Conservation (phyloP, 139 green algal genomes). For the Edaphochlamys debaryana region DNA sequence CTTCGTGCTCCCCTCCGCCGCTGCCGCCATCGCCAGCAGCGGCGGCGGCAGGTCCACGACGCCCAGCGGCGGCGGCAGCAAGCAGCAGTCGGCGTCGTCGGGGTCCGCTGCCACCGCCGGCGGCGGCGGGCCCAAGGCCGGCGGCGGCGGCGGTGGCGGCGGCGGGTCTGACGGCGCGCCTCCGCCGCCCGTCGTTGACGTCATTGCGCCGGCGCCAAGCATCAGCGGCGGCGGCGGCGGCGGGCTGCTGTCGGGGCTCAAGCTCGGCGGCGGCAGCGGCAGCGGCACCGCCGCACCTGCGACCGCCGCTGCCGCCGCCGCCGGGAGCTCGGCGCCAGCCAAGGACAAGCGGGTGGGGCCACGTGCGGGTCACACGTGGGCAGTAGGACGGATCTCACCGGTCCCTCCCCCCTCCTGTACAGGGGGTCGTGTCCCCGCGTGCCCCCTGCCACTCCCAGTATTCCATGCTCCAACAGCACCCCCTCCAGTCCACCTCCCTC, state of each 20-base stretch:
- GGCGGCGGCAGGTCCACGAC: neutral
- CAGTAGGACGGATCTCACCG: too few relatives aligned
- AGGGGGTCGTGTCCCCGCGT: too few relatives aligned
- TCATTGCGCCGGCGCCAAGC: neutral
- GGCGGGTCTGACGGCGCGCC: neutral
- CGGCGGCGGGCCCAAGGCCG: too few relatives aligned
- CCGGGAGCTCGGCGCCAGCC: too few relatives aligned
- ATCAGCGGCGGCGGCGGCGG: neutral
- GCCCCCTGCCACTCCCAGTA: too few relatives aligned
- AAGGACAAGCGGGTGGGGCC: too few relatives aligned
- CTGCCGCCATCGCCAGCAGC: neutral
- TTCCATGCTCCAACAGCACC: too few relatives aligned
- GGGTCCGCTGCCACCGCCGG: neutral
- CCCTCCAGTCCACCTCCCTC: neutral
- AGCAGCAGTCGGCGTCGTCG: neutral
- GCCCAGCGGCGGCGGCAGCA: neutral
- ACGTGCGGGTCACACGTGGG: too few relatives aligned
- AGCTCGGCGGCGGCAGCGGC: neutral
- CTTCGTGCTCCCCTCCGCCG: neutral
- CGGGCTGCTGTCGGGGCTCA: neutral
- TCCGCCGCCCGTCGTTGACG: slow-evolving; percentile 9
- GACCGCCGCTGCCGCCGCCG: neutral
- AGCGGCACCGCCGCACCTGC: neutral
- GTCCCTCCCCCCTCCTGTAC: too few relatives aligned
- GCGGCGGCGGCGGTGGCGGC: neutral